Percentiles rank a stretch among this genome's conserved stretches.
phyloP scores from a whole-genome alignment of 108 stramenopile species.

The Pseudonitzschia pungens region DNA sequence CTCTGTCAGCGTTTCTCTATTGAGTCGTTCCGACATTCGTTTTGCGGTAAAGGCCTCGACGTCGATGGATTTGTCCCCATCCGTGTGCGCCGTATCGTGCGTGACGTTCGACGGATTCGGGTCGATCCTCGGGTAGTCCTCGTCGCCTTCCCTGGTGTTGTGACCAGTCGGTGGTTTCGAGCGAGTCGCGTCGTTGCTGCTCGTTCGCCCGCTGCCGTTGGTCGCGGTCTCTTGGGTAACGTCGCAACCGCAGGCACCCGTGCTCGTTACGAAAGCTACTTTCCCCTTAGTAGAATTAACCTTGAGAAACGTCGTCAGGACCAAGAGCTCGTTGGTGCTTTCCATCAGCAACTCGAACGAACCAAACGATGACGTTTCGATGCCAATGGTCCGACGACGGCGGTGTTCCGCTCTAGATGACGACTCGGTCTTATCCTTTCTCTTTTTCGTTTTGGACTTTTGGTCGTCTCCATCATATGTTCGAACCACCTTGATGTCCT shows the following conservation, averaged over 20 bases:
- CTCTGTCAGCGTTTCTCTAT: slow-evolving; percentile 34
- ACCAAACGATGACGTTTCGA: slow-evolving; percentile 27
- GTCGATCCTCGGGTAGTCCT: background rate
- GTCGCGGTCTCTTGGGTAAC: background rate
- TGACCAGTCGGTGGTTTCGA: too few species aligned
- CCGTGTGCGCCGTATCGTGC: slow-evolving; percentile 3
- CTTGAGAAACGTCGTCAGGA: slow-evolving; percentile 38
- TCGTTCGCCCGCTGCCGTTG: background rate
- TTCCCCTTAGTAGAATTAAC: slow-evolving; percentile 18
- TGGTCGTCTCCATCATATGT: background rate
- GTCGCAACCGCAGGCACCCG: background rate
- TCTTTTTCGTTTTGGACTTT: slow-evolving; percentile 1
- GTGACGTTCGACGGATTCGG: slow-evolving; percentile 25
- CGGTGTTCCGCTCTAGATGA: background rate
- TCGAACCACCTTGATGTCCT: slow-evolving; percentile 24
- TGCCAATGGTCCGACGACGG: slow-evolving; percentile 5
- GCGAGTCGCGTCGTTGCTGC: background rate
- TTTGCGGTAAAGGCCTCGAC: slow-evolving; percentile 35
- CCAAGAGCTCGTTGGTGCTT: slow-evolving; percentile 31
- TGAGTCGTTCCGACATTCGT: slow-evolving; percentile 32
- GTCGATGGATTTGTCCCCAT: slow-evolving; percentile 23
- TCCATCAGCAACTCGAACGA: slow-evolving; percentile 31
- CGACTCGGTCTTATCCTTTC: background rate
- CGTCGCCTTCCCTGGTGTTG: background rate
- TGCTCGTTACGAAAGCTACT: background rate